Percentiles rank a stretch among this genome's conserved stretches.
Evolutionary conservation across 176 grass and related monocot genomes (phyloP).

Genomic region (Phyllostachys edulis): DNA sequence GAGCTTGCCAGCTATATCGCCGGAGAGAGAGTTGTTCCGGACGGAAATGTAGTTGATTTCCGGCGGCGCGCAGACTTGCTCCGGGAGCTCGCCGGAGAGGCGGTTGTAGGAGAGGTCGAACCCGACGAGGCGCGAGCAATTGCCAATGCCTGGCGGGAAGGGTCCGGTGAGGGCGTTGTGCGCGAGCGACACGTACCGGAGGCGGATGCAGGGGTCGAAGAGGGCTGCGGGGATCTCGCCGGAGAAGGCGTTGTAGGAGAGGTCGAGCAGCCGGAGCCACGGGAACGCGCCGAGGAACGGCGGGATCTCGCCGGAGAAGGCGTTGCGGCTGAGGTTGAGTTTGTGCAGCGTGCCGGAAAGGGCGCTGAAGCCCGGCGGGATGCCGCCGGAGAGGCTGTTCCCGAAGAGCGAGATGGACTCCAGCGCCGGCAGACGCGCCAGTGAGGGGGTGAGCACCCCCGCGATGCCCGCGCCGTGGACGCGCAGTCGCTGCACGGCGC

Average conservation of each 20-base stretch:
- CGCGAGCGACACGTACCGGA: slow-evolving; percentile 84
- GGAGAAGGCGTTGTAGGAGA: slow-evolving; percentile 82
- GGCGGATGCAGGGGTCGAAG: slow-evolving; percentile 70
- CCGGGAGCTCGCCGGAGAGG: slow-evolving; percentile 71
- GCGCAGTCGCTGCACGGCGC: slow-evolving; percentile 63
- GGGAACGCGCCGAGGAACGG: slow-evolving; percentile 59
- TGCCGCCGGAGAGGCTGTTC: slow-evolving; percentile 56
- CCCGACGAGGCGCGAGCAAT: slow-evolving; percentile 66
- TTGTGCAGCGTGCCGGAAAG: slow-evolving; percentile 65
- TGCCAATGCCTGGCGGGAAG: slow-evolving; percentile 56
- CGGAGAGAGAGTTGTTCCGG: slow-evolving; percentile 62
- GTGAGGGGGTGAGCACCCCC: slow-evolving; percentile 53
- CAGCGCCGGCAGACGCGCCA: slow-evolving; percentile 54
- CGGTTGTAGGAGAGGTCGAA: slow-evolving; percentile 97
- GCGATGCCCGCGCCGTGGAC: slow-evolving; percentile 48
- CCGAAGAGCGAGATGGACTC: slow-evolving; percentile 84
- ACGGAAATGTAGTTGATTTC: slow-evolving; percentile 82
- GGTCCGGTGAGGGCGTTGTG: slow-evolving; percentile 71
- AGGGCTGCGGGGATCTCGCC: slow-evolving; percentile 70
- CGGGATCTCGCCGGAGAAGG: slow-evolving; percentile 64
- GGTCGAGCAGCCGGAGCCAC: slow-evolving; percentile 78
- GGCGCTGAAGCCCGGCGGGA: slow-evolving; percentile 39
- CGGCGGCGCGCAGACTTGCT: slow-evolving; percentile 62
- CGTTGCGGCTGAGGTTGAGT: slow-evolving; percentile 94
- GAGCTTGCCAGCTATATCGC: slow-evolving; percentile 49